A percentile compares a stretch with the other conserved stretches of the same genome.
Conservation (phyloP, 768 basidiomycete species). For the Phanerodontia chrysosporium region DNA sequence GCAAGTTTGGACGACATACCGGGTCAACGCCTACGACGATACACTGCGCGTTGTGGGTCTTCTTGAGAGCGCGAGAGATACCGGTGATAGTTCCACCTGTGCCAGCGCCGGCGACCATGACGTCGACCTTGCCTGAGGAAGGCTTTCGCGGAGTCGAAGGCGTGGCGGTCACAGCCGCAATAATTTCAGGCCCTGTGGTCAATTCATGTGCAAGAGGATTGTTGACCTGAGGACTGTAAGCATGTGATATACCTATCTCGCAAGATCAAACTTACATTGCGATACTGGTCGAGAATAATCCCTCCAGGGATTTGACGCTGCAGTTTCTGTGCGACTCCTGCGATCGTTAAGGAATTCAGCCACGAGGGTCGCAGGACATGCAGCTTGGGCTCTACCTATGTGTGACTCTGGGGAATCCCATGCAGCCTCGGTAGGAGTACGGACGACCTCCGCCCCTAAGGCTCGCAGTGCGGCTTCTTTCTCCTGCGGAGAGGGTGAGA, state of each 20-base stretch:
- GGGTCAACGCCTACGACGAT: conserved; percentile 89
- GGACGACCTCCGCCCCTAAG: conserved; percentile 89
- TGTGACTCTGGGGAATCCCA: conserved; percentile 90
- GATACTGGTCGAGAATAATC: conserved; percentile 91
- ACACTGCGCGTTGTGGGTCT: conserved; percentile 66
- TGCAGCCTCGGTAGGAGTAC: conserved; percentile 86
- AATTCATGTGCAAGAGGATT: conserved; percentile 91
- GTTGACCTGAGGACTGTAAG: conserved; percentile 45
- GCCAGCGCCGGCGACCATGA: conserved; percentile 81
- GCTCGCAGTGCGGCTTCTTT: conserved; percentile 91
- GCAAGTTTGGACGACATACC: conserved; percentile 43
- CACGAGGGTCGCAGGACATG: conserved; percentile 46
- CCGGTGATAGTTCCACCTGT: conserved; percentile 97
- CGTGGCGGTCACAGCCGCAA: conserved; percentile 66
- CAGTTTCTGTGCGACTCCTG: conserved; percentile 81
- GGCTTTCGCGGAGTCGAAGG: conserved; percentile 53
- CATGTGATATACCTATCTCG: conserved; percentile 1
- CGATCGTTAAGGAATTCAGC: conserved; percentile 83
- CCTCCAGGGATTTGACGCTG: conserved; percentile 75
- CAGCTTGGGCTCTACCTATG: conserved; percentile 65
- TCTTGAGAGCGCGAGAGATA: conserved; percentile 73
- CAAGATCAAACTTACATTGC: conserved; percentile 50
- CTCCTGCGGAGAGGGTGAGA: conserved; percentile 43
- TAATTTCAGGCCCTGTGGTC: conserved; percentile 90
- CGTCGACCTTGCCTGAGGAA: conserved; percentile 75